These are phyloP conservation scores for Erodium trifolium DNA, from an alignment of 441 rosid genomes.

Conservation along the genomic window DNA sequence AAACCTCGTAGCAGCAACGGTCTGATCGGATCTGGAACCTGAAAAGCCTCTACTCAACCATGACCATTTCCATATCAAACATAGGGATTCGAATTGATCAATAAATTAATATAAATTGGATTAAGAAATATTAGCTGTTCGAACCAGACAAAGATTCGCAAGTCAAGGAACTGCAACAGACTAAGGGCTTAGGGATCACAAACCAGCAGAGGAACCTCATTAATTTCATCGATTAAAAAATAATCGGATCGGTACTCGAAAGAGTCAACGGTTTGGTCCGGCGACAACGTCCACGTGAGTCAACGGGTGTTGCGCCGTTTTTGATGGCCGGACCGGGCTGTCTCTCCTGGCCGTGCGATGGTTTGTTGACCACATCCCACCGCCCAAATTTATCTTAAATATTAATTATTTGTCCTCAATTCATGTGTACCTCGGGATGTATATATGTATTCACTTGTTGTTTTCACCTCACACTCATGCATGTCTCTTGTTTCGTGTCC, in stretches of 20 bases:
- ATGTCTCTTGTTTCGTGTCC: too few relatives aligned
- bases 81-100: conserved; percentile 25
- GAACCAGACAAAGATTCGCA: conserved; percentile 63
- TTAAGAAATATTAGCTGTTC: neutral
- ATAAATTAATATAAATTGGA: neutral
- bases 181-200: too few relatives aligned
- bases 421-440: too few relatives aligned
- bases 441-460: too few relatives aligned
- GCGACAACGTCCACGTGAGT: neutral
- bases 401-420: too few relatives aligned
- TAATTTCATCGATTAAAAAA: too few relatives aligned
- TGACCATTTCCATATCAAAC: neutral
- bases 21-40: neutral
- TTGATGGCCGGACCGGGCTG: conserved; percentile 1
- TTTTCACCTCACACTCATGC: too few relatives aligned
- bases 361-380: too few relatives aligned
- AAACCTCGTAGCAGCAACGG: too few relatives aligned
- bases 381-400: too few relatives aligned
- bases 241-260: neutral
- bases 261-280: neutral
- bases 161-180: conserved; percentile 48
- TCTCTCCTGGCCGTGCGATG: too few relatives aligned
- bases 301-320: conserved; percentile 2
- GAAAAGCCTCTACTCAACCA: conserved; percentile 22
- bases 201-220: too few relatives aligned